Evolutionary conservation across 345 rosid genomes (phyloP), one percentile per base, ranked within the genome.

Genomic region (Populus euphratica): DNA sequence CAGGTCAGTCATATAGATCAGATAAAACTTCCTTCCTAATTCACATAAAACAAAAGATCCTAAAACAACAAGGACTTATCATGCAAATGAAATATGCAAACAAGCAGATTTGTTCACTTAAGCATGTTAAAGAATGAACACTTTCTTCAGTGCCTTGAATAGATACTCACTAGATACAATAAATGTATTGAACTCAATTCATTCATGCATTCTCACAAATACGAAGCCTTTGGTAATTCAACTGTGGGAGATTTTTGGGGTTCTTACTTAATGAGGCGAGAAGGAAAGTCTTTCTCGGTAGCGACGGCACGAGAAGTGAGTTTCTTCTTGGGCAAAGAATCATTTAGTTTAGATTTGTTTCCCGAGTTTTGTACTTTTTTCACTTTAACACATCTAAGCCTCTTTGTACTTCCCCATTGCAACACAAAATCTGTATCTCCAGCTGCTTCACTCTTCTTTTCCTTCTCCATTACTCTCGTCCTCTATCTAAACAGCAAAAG

Each of bases 341-440:
- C 90, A 69, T 81, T 65, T 63, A 76, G 78, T 68, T 77, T 77
- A 63, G 90, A 89, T 77, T 85, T 89, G 82, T 78, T 72, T 75
- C 84, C 79, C 36, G 80, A 85, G 74, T 72, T 85, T 81, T 83
- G 89, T 69, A 87, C 90, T 74, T 88, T 91, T 82, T 91, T 94
- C 39, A 91, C 80, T 83, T 91, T 93, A 82, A 88, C 90, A 81
- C 97, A 89, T 83, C 98, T 86, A 81, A 84, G 94, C 85, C 91
- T 89, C 86, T 94, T 94, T 76, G 90, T 89, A 69, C 86, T 92
- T 61, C 98, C 98, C 98, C 98, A 93, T 83, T 94, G 94, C 78
- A 94, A 80, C 81, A 89, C 86, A 84, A 94, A 94, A 85, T 94
- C 97, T 49, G 89, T 88, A 80, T 90, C 94, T 76, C 85, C 73